Percentiles rank a stretch among this genome's conserved stretches.
phyloP scores from a whole-genome alignment of 805 yeast species.

The Kuraishia piskuri region DNA sequence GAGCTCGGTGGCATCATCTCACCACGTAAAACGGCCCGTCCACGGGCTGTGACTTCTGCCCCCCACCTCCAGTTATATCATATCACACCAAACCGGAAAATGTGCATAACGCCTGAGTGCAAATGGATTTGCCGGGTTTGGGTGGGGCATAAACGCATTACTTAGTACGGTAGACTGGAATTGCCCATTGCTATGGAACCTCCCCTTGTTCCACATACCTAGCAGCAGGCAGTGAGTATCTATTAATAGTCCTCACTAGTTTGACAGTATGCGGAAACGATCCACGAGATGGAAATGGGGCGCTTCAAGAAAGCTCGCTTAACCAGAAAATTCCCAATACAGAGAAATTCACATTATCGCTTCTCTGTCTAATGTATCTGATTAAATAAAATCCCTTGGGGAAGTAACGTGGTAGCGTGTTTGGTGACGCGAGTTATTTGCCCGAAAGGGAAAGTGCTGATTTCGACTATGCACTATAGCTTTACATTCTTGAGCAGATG shows the following conservation, averaged over 20 bases:
- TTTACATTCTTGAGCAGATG: background rate
- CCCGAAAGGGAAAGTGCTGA: background rate
- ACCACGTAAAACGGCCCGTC: background rate
- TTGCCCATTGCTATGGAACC: no score
- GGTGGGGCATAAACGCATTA: no score
- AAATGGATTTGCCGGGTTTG: no score
- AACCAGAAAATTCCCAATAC: background rate
- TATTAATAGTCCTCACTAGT: background rate
- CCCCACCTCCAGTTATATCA: no score
- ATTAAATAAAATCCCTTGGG: background rate
- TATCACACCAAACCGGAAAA: no score
- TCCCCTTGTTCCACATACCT: no score
- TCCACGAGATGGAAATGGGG: background rate
- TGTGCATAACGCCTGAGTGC: no score
- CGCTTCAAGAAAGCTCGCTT: background rate
- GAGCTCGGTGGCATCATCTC: background rate
- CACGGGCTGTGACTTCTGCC: no score
- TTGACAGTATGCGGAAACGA: background rate
- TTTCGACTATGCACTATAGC: background rate
- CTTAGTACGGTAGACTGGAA: no score
- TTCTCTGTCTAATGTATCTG: background rate
- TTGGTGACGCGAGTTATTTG: background rate
- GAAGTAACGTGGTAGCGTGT: background rate
- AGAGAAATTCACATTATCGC: background rate
- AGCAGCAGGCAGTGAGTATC: background rate